Percentiles rank a stretch among this genome's conserved stretches.
Conservation (phyloP, 305 asterid species). For the Lippia alba region DNA sequence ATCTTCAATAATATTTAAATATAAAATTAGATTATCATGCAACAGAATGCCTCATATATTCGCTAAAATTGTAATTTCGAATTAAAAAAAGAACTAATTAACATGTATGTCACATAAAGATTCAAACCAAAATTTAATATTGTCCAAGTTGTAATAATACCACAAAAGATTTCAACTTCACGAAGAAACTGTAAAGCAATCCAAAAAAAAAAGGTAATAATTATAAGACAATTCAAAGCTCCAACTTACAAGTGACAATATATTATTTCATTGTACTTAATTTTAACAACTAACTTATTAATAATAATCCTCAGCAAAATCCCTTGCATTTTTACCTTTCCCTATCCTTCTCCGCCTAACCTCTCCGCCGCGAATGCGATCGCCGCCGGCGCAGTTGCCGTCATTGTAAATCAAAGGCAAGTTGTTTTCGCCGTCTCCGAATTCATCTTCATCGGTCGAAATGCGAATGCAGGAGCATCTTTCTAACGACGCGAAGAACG, state of each 20-base stretch:
- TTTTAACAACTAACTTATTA: not conserved
- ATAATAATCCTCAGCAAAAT: constrained; percentile 10
- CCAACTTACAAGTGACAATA: not conserved
- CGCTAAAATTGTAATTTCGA: no score
- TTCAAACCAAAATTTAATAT: not conserved
- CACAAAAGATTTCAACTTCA: not conserved
- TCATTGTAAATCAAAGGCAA: constrained; percentile 30
- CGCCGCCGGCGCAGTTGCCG: not conserved
- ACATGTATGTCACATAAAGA: no score
- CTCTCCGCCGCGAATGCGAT: not conserved
- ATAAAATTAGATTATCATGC: no score
- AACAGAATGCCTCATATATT: no score
- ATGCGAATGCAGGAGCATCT: constrained; percentile 33
- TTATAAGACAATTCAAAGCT: not conserved
- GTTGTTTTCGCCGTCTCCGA: constrained; percentile 24
- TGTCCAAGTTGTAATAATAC: not conserved
- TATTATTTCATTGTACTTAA: not conserved
- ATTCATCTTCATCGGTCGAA: constrained; percentile 27
- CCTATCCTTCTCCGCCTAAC: constrained; percentile 23
- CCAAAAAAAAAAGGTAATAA: not conserved
- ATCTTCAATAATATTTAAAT: no score
- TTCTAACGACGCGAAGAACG: constrained; percentile 30
- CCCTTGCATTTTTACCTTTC: constrained; percentile 22
- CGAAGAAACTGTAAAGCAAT: not conserved
- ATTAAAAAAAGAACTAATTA: no score